phyloP scores from a whole-genome alignment of 495 filamentous ascomycete species.

The Lentithecium fluviatile region DNA sequence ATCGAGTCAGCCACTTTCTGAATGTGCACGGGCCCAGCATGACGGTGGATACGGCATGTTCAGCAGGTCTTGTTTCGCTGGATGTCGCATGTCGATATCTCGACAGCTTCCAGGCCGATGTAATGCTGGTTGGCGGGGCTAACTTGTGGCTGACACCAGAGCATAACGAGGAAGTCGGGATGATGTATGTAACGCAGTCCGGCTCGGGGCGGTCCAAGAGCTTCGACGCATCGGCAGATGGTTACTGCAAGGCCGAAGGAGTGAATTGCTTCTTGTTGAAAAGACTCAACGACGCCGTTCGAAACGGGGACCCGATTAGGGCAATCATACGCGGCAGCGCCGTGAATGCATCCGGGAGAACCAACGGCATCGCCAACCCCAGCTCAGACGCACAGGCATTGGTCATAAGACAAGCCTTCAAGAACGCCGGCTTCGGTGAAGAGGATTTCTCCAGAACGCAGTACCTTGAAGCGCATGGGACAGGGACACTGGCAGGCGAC shows the following conservation, averaged over 20 bases:
- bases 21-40: constrained; percentile 4
- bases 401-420: not conserved
- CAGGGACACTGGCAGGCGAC: constrained; percentile 12
- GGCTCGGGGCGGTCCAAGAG: constrained; percentile 4
- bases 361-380: constrained; percentile 4
- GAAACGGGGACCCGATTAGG: constrained; percentile 17
- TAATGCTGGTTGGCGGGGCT: constrained; percentile 5
- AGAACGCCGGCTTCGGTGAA: constrained; percentile 16
- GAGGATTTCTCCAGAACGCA: not conserved
- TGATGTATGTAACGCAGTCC: not conserved
- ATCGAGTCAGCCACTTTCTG: constrained; percentile 5
- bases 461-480: constrained; percentile 11
- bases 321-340: constrained; percentile 3
- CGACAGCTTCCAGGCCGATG: not conserved
- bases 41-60: constrained; percentile 20
- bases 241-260: constrained; percentile 40
- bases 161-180: not conserved
- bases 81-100: constrained; percentile 7
- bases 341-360: constrained; percentile 35
- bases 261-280: constrained; percentile 5
- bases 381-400: constrained; percentile 4
- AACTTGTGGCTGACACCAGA: constrained; percentile 44
- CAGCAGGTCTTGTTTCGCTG: not conserved
- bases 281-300: constrained; percentile 10
- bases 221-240: constrained; percentile 39